phyloP scores from a whole-genome alignment of 306 rosid species.

The Cucurbita argyrosperma region DNA sequence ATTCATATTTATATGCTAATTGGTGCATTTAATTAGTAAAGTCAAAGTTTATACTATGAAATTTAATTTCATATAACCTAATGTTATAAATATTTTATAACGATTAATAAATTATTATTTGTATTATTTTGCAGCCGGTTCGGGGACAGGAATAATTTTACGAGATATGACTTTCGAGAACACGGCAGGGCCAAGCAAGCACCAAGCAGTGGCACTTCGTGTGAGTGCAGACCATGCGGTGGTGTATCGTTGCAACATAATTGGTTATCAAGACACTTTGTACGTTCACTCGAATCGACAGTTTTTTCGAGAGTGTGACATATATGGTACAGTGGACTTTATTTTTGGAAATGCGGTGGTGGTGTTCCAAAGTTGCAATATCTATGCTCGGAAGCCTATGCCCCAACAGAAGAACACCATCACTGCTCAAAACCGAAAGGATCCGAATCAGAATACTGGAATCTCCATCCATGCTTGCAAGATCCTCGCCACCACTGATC shows the following conservation, averaged over 20 bases:
- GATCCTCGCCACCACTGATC: slow-evolving; percentile 41
- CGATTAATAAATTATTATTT: too few relatives aligned
- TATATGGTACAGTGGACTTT: slow-evolving; percentile 72
- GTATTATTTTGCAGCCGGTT: slow-evolving; percentile 36
- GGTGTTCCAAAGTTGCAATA: slow-evolving; percentile 58
- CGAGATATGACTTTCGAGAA: slow-evolving; percentile 71
- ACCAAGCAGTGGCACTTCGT: slow-evolving; percentile 91
- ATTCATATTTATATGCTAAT: background rate
- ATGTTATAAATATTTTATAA: background rate
- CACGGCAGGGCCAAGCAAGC: slow-evolving; percentile 62
- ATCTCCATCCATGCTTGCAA: slow-evolving; percentile 69
- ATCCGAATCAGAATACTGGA: slow-evolving; percentile 90
- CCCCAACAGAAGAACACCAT: slow-evolving; percentile 47
- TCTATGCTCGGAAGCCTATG: slow-evolving; percentile 77
- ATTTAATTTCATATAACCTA: background rate
- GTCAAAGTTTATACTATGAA: background rate
- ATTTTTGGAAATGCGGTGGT: slow-evolving; percentile 86
- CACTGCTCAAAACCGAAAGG: slow-evolving; percentile 89
- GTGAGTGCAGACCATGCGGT: slow-evolving; percentile 76
- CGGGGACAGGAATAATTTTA: slow-evolving; percentile 68
- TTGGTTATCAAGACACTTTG: slow-evolving; percentile 70
- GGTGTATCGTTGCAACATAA: slow-evolving; percentile 48
- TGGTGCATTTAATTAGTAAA: background rate
- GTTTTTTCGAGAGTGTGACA: slow-evolving; percentile 55
- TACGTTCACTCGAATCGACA: slow-evolving; percentile 89